Base-by-base conservation (phyloP, 75 land plant species). In the Selaginella tamariscina region DNA sequence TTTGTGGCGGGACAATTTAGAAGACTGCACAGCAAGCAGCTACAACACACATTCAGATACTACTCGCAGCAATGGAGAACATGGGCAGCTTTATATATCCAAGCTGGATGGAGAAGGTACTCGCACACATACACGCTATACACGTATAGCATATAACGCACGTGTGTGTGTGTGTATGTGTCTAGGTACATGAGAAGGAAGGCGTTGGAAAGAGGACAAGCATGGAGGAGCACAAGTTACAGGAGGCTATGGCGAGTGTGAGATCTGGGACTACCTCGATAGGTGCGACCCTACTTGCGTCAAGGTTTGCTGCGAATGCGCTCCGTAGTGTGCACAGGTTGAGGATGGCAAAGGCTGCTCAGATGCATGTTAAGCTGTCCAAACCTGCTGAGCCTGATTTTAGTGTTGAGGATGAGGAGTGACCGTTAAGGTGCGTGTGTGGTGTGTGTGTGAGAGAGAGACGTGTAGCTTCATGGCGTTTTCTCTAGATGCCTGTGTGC, bases 31-130 rank as follows among this genome's bases (percentile, higher is more conserved):
- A 89, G 88, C 74, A 78, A 85, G 71, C 84, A 83, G 27, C 77
- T 89, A 21, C 94, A 83, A 70, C 94, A 89, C 68, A 89, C 94
- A 0, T 81, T 85, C 74, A 75, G 88, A 23, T 83, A 83, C 73
- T 85, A 89, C 69, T 89, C 94, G 0, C 86, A 85, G 68, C 86
- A 85, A 21, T 89, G 94, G 94, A 74, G 86, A 31, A 85, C 88
- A 1, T 89, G 94, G 94, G 88, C 84, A 22, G 86, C 86, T 0
- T 71, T 76, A 70, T 85, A 82, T 55, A 85, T 89, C 30, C 88
- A 89, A 64, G 86, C 85, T 0, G 84, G 86, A 1, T 89, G 94
- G 88, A 65, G 88, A 5, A 66, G 88, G 0, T 78, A 83, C 44
- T 32, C 56, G 0, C n/a, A n/a, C n/a, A n/a, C n/a, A n/a, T n/a